Base-by-base conservation (phyloP, 108 stramenopile genomes). In the Pseudonitzschia pungens region DNA sequence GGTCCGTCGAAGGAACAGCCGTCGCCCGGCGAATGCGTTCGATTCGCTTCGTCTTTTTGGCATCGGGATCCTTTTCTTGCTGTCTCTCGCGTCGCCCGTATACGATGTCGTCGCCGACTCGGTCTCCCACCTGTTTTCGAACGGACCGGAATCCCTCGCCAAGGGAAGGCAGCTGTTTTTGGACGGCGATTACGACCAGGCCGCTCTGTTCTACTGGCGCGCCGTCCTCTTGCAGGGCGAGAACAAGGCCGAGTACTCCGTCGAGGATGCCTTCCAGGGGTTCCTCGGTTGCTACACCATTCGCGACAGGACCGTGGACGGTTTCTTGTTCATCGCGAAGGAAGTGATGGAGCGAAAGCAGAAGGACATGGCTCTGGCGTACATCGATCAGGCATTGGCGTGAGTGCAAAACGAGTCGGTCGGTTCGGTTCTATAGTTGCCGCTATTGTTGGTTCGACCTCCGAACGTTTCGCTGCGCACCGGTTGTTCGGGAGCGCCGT, bases 331-430 rank as follows among this genome's bases (percentile, higher is more conserved):
- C 54, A 79, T 93, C 53, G 84, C 88, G 0, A 77, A 73, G 27
- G 90, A 93, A 71, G 81, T 82, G 4, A 81, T 87, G 57, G 72
- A 74, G 32, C 78, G 92, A n/a, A 85, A 84, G 28, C 89, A 91
- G 63, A 72, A 68, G n/a, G 72, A 82, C 16, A 91, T 93, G 90
- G 92, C 84, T 21, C 52, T 74, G 20, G 62, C 73, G 59, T 93
- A 91, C 66, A 45, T 91, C 41, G 60, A 72, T 55, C 84, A 86
- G 70, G 92, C 92, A 14, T 68, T 93, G 26, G 54, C 73, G 42
- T 67, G n/a, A 62, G 60, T 62, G 60, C 20, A 10, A n/a, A n/a
- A n/a, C n/a, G n/a, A n/a, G n/a, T n/a, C n/a, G n/a, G n/a, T n/a
- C n/a, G n/a, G n/a, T n/a, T n/a, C n/a, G n/a, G n/a, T n/a, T n/a